Evolutionary conservation across 495 filamentous ascomycete genomes (phyloP).

Genomic region (Penicillium atrosanguineum): DNA sequence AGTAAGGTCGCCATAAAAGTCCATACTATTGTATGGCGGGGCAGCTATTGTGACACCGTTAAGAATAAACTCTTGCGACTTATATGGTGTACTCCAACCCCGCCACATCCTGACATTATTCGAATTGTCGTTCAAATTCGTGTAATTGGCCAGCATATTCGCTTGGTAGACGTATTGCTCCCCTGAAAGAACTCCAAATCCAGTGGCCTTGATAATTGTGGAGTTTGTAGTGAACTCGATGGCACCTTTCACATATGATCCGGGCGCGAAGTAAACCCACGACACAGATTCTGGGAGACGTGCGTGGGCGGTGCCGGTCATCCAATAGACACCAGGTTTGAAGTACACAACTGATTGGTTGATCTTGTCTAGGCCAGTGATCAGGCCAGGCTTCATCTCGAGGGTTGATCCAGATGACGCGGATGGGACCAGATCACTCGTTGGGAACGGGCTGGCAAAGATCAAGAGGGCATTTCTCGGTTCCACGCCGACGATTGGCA

Average conservation of each 20-base stretch:
- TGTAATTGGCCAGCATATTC: conserved; percentile 15
- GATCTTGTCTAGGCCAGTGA: neutral
- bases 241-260: conserved; percentile 31
- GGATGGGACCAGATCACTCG: neutral
- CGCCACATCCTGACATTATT: neutral
- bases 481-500: neutral
- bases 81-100: too few species aligned
- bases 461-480: neutral
- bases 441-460: neutral
- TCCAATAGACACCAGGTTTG: neutral
- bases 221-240: conserved; percentile 15
- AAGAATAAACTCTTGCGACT: neutral
- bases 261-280: conserved; percentile 30
- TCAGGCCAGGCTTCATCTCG: neutral
- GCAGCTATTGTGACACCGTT: neutral
- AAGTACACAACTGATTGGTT: neutral
- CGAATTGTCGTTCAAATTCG: neutral
- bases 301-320: neutral
- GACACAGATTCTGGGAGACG: neutral
- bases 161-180: conserved; percentile 31
- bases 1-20: neutral
- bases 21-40: neutral
- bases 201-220: conserved; percentile 16
- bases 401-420: neutral
- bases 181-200: conserved; percentile 26